A percentile compares a stretch with the other conserved stretches of the same genome.
Evolutionary conservation across 192 early-diverging fungal genomes (phyloP).

Genomic region (Phlyctochytrium arcticum): DNA sequence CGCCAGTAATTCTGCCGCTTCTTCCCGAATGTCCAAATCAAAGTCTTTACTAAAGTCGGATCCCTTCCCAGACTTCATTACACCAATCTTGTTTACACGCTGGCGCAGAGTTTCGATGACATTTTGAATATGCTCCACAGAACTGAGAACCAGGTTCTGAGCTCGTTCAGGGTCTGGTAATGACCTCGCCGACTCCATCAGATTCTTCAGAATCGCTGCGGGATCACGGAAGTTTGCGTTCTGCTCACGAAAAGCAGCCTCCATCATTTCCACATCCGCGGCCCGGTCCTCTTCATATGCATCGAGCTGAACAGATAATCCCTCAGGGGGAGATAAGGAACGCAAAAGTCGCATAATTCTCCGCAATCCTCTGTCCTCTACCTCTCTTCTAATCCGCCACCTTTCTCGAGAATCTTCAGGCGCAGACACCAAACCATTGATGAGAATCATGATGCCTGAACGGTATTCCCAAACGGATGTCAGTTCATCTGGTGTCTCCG

Average conservation of each 20-base stretch:
- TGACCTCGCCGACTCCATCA: conserved; percentile 14
- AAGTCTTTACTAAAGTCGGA: background rate
- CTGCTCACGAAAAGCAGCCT: conserved; percentile 13
- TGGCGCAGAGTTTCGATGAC: conserved; percentile 13
- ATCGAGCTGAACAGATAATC: conserved; percentile 21
- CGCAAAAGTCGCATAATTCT: conserved; percentile 12
- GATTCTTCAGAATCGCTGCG: conserved; percentile 7
- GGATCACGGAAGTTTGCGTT: conserved; percentile 26
- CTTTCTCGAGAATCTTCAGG: conserved; percentile 24
- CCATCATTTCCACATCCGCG: conserved; percentile 32
- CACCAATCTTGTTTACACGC: background rate
- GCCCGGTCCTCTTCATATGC: conserved; percentile 32
- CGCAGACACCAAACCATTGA: conserved; percentile 26
- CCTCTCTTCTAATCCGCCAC: conserved; percentile 21
- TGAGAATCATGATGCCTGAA: conserved; percentile 21
- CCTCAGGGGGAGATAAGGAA: conserved; percentile 12
- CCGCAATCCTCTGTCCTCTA: conserved; percentile 27
- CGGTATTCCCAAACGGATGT: conserved; percentile 30
- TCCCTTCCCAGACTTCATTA: background rate
- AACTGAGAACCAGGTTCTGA: background rate
- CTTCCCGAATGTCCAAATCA: conserved; percentile 8
- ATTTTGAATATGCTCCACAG: conserved; percentile 3
- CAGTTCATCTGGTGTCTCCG: background rate
- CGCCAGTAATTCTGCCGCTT: conserved; percentile 13
- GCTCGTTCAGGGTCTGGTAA: conserved; percentile 25